Conservation (phyloP, 306 rosid genomes). For the Cucumis melo region DNA sequence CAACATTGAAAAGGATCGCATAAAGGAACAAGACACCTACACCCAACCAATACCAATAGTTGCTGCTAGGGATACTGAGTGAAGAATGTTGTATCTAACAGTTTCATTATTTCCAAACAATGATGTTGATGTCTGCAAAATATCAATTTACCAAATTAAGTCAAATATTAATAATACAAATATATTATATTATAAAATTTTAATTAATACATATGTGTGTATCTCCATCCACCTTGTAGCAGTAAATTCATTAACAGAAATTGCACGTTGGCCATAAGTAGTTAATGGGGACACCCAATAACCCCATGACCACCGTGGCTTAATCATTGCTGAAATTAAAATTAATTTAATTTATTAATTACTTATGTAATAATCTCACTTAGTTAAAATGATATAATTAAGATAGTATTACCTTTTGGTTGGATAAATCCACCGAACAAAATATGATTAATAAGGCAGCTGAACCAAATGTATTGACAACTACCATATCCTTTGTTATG, state of each 20-base stretch:
- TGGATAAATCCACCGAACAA: slow-evolving; percentile 72
- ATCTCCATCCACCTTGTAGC: slow-evolving; percentile 82
- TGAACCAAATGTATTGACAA: slow-evolving; percentile 80
- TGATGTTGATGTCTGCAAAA: slow-evolving; percentile 37
- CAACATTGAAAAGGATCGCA: slow-evolving; percentile 41
- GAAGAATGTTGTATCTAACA: slow-evolving; percentile 49
- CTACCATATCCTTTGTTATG: slow-evolving; percentile 63
- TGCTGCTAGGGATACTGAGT: slow-evolving; percentile 33
- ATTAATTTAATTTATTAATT: slow-evolving; percentile 13
- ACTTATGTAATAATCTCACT: no score
- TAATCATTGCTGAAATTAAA: slow-evolving; percentile 37
- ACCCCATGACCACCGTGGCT: slow-evolving; percentile 85
- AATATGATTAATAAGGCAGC: slow-evolving; percentile 57
- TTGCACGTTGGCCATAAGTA: slow-evolving; percentile 67
- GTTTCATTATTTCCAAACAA: slow-evolving; percentile 16
- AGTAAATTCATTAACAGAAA: slow-evolving; percentile 68
- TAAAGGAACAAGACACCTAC: slow-evolving; percentile 29
- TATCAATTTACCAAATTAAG: not conserved
- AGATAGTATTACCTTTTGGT: slow-evolving; percentile 51
- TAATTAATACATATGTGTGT: not conserved
- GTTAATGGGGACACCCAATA: slow-evolving; percentile 80
- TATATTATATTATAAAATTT: no score
- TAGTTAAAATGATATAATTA: no score
- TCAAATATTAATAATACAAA: no score
- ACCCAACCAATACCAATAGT: slow-evolving; percentile 65